Evolutionary conservation across 352 stramenopile genomes (phyloP).

Genomic region (Pythium rishiriense): DNA sequence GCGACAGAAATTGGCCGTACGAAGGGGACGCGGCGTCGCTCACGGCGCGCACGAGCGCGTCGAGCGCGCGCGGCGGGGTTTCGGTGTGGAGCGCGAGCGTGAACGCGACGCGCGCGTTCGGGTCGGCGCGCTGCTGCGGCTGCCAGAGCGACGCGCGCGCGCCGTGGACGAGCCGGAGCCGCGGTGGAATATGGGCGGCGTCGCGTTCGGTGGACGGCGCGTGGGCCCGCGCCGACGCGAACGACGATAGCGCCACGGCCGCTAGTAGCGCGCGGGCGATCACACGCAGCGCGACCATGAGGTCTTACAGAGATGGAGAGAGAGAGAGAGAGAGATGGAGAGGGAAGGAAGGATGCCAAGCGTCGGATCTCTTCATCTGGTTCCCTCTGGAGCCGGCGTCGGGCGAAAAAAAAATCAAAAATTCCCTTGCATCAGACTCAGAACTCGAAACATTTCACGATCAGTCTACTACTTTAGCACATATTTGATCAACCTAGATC

Average conservation of each 20-base stretch:
- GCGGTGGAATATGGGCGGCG: too few species aligned
- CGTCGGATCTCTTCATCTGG: not conserved
- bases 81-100: constrained; percentile 38
- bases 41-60: constrained; percentile 37
- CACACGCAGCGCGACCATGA: not conserved
- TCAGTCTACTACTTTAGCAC: too few species aligned
- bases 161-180: constrained; percentile 20
- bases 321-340: not conserved
- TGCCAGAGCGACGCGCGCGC: constrained; percentile 10
- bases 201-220: not conserved
- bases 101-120: constrained; percentile 31
- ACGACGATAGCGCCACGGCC: not conserved
- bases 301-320: not conserved
- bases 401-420: too few species aligned
- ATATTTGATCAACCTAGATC: too few species aligned
- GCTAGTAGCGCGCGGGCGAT: not conserved
- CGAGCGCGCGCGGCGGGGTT: constrained; percentile 40
- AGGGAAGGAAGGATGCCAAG: not conserved
- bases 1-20: constrained; percentile 54
- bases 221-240: too few species aligned
- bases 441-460: too few species aligned
- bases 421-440: too few species aligned
- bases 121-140: constrained; percentile 26
- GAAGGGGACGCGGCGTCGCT: constrained; percentile 45
- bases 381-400: too few species aligned